Evolutionary conservation across 371 early-diverging fungal species (phyloP), one percentile per base, ranked within the genome.

Genomic region (Lichtheimia ornata): DNA sequence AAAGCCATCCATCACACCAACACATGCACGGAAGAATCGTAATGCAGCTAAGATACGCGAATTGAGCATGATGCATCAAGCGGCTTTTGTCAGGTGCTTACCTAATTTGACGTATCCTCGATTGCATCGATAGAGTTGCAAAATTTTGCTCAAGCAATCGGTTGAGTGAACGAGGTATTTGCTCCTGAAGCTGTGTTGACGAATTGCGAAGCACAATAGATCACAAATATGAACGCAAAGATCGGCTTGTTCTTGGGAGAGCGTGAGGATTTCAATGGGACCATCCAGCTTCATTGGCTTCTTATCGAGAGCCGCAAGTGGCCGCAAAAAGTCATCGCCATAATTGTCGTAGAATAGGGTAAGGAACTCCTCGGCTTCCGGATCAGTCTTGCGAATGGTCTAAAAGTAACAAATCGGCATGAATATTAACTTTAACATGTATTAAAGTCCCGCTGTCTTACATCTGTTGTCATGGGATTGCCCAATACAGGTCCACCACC

Each of bases 1-100:
- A 61, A 91, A 91, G 45, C 94, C 94, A 62, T 95, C 94, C 18
- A 80, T 81, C 61, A 83, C 63, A 1, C 88, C 87, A 35, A 95
- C 71, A 62, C 90, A 90, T 2, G 86, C 76, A 27, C 95, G 83
- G 64, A 96, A 74, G 35, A 93, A 85, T 30, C 94, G 80, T 45
- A 96, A 55, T 0, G 94, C 95, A 24, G 89, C 93, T 88, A 66
- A 35, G 11, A 9, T 2, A 35, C 11, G 35, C 35, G 11, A 9
- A 11, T 27, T 53, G 15, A 41, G 60, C 47, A 50, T 51, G 42
- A 17, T 12, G 2, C 18, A 24, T 30, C 1, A 44, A 25, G 9
- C 1, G 40, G n/a, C 41, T 4, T 14, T 55, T 52, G 5, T 14
- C 14, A 15, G 15, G 30, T 14, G 64, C 76, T 65, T 79, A 91